These are phyloP conservation scores for Theileria parva DNA, from an alignment of 169 alveolate species.

Conservation along the genomic window DNA sequence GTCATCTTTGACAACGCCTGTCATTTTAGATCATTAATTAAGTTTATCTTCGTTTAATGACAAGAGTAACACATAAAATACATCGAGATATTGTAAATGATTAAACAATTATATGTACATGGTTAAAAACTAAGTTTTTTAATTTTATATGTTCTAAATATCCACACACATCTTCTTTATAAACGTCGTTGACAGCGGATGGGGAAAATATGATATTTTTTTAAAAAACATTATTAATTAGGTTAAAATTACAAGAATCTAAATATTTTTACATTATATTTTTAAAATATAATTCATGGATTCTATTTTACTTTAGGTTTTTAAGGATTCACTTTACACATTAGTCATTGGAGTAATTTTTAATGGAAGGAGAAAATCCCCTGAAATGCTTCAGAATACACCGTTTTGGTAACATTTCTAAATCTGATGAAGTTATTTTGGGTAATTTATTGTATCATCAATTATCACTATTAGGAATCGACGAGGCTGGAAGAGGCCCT, in stretches of 20 bases:
- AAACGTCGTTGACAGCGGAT: background rate
- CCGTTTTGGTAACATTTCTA: constrained; percentile 46
- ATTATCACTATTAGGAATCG: constrained; percentile 87
- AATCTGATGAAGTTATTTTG: constrained; percentile 30
- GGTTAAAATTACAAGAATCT: background rate
- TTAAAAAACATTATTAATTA: background rate
- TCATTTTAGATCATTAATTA: constrained; percentile 8
- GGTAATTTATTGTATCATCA: constrained; percentile 23
- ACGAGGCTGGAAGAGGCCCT: constrained; percentile 99
- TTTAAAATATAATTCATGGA: background rate
- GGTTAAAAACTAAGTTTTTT: background rate
- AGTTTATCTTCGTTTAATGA: background rate
- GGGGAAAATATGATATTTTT: background rate
- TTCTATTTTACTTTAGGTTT: background rate
- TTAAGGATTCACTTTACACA: background rate
- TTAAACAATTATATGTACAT: background rate
- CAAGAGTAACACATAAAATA: background rate
- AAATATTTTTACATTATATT: too few relatives aligned
- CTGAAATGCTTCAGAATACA: constrained; percentile 52
- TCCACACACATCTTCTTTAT: background rate
- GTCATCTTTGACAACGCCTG: background rate
- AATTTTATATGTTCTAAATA: background rate
- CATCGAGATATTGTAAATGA: background rate
- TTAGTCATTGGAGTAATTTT: background rate
- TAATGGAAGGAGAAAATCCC: constrained; percentile 31